Percentiles rank a stretch among this genome's conserved stretches.
These are phyloP conservation scores for Yarrowia osloensis DNA, from an alignment of 805 yeast genomes.

Conservation along the genomic window DNA sequence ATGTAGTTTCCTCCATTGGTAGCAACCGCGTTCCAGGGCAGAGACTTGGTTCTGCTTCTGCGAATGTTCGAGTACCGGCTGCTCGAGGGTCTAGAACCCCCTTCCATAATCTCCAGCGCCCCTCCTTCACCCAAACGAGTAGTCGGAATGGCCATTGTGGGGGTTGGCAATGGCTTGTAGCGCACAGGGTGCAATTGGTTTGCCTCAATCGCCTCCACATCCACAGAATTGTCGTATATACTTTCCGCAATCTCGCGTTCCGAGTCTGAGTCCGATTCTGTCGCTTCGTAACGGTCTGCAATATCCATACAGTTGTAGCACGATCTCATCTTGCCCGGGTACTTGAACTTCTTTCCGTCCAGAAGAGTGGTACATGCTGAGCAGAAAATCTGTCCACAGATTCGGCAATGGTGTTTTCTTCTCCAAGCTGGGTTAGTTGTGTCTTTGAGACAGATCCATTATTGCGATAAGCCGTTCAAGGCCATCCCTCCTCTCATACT, in stretches of 20 bases:
- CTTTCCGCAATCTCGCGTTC: constrained; percentile 23
- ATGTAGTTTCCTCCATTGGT: constrained; percentile 22
- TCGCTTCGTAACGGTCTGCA: constrained; percentile 59
- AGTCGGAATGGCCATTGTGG: constrained; percentile 80
- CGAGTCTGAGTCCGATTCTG: constrained; percentile 25
- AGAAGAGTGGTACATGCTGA: constrained; percentile 74
- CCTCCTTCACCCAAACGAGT: constrained; percentile 65
- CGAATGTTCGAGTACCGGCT: constrained; percentile 17
- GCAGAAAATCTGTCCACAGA: constrained; percentile 96
- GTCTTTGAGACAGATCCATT: no score
- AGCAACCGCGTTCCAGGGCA: constrained; percentile 23
- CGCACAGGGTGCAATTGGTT: constrained; percentile 16
- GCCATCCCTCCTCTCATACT: background rate
- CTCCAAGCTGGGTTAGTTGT: constrained; percentile 55
- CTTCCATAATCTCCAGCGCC: constrained; percentile 62
- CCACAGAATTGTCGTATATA: constrained; percentile 22
- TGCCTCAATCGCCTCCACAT: constrained; percentile 17
- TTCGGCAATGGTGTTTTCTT: constrained; percentile 90
- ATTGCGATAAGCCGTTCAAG: background rate
- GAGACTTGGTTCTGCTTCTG: constrained; percentile 5
- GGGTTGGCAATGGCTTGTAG: constrained; percentile 53
- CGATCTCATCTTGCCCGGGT: constrained; percentile 70
- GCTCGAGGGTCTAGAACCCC: constrained; percentile 11
- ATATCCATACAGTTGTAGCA: constrained; percentile 70
- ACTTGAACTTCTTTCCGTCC: constrained; percentile 63